Base-by-base conservation (phyloP, 345 rosid species). In the Cardamine resedifolia region DNA sequence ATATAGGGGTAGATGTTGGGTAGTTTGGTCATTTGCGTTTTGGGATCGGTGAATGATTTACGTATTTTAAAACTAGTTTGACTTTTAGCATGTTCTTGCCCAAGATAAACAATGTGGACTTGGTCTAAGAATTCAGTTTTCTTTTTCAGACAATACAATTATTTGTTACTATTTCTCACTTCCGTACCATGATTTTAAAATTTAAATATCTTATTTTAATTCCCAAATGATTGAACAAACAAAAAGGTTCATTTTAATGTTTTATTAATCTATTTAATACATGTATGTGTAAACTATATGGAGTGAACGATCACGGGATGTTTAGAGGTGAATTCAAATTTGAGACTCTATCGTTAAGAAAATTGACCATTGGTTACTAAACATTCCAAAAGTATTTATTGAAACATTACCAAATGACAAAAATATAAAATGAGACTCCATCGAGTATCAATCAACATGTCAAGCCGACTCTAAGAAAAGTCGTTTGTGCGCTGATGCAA, bases 11-110 rank as follows among this genome's bases (percentile, higher is more conserved):
- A 72, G 26, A 28, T 74, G 18, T 26, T 19, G 72, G 50, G 47
- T 58, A 49, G 24, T 74, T 73, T 66, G 59, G 73, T 74, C 73
- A 74, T 67, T 73, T 53, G 16, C 4, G 6, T 38, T 53, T 18
- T 14, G 18, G 60, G 26, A 49, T 67, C 12, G 5, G 34, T 20
- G 8, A 44, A 31, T 14, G 30, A 10, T 20, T 10, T 6, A 10
- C 10, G 28, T 64, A 31, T 30, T 7, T 30, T 19, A 1, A 19
- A 31, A 27, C 21, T 4, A 63, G 3, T 36, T 65, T 65, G 59
- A 73, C 71, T 56, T 64, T 33, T 64, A 10, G 41, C 55, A 23
- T 23, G 15, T 20, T 62, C 2, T 44, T 64, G 28, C 36, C 53
- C 33, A 36, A 18, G 52, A 14, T 27, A 27, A 39, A 51, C 43